Evolutionary conservation across 1,284 basidiomycete genomes (phyloP).

Genomic region (Anthracocystis panici-leucophaei): DNA sequence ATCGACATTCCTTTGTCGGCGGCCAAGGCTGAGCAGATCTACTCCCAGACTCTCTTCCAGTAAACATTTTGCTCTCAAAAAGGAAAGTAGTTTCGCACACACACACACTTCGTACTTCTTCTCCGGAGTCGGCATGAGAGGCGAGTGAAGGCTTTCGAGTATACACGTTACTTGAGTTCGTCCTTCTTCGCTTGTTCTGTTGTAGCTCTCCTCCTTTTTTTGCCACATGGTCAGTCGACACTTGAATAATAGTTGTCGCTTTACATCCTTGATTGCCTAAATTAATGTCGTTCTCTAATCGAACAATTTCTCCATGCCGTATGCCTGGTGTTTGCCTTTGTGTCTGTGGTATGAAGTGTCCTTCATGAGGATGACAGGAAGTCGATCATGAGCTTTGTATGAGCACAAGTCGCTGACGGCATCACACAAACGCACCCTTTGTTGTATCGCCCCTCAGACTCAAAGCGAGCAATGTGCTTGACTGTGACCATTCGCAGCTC

Average conservation of each 20-base stretch:
- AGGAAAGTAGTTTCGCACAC: not conserved
- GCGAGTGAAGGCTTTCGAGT: not conserved
- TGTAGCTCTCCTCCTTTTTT: too few relatives aligned
- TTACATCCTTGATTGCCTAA: not conserved
- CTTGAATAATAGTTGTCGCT: not conserved
- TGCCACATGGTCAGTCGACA: slow-evolving; percentile 1
- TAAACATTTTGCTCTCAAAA: not conserved
- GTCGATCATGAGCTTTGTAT: not conserved
- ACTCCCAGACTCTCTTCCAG: slow-evolving; percentile 14
- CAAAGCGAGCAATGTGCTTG: not conserved
- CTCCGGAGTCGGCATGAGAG: not conserved
- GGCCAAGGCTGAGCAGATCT: slow-evolving; percentile 41
- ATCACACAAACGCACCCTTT: too few relatives aligned
- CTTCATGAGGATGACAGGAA: not conserved
- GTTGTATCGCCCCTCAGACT: not conserved
- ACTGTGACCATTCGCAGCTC: not conserved
- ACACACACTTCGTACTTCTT: slow-evolving; percentile 2
- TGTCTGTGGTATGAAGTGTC: not conserved
- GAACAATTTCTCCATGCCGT: slow-evolving; percentile 18
- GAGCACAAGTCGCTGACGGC: too few relatives aligned
- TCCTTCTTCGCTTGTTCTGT: not conserved
- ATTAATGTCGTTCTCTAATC: slow-evolving; percentile 11
- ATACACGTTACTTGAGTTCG: not conserved
- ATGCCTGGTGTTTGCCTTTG: not conserved
- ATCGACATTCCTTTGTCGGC: slow-evolving; percentile 63